Evolutionary conservation across 2,329 filamentous ascomycete species (phyloP).

Genomic region (Bimuria novae-zelandiae): DNA sequence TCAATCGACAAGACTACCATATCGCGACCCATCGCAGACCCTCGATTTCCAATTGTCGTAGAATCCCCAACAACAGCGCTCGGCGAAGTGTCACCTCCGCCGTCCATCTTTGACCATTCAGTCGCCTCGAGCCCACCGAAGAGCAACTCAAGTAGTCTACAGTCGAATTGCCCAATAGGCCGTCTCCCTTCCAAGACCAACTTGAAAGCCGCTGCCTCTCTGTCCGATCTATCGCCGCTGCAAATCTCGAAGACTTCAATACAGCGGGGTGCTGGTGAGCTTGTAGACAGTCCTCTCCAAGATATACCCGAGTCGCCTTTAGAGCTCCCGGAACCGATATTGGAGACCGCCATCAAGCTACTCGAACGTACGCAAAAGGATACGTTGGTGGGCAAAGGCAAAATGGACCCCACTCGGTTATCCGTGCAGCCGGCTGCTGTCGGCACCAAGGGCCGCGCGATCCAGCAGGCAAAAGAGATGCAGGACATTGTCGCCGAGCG

Average conservation of each 20-base stretch:
- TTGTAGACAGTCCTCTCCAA: conserved; percentile 26
- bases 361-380: neutral
- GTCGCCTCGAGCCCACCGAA: conserved; percentile 13
- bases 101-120: neutral
- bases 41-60: conserved; percentile 21
- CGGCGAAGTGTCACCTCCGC: conserved; percentile 11
- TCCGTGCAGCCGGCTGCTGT: conserved; percentile 31
- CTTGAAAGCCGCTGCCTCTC: conserved; percentile 19
- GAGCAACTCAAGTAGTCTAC: neutral
- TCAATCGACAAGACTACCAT: conserved; percentile 30
- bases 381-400: conserved; percentile 8
- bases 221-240: conserved; percentile 16
- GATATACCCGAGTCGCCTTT: conserved; percentile 33
- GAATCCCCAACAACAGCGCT: conserved; percentile 15
- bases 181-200: conserved; percentile 30
- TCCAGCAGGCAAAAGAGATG: conserved; percentile 74
- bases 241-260: conserved; percentile 18
- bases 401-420: conserved; percentile 38
- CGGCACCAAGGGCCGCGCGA: conserved; percentile 61
- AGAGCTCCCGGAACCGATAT: conserved; percentile 18
- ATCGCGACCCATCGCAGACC: conserved; percentile 31
- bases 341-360: conserved; percentile 15
- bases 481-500: conserved; percentile 66
- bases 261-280: conserved; percentile 18
- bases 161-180: neutral